A percentile compares a stretch with the other conserved stretches of the same genome.
Conservation (phyloP, 257 asterid genomes). For the Primulina huaijiensis region DNA sequence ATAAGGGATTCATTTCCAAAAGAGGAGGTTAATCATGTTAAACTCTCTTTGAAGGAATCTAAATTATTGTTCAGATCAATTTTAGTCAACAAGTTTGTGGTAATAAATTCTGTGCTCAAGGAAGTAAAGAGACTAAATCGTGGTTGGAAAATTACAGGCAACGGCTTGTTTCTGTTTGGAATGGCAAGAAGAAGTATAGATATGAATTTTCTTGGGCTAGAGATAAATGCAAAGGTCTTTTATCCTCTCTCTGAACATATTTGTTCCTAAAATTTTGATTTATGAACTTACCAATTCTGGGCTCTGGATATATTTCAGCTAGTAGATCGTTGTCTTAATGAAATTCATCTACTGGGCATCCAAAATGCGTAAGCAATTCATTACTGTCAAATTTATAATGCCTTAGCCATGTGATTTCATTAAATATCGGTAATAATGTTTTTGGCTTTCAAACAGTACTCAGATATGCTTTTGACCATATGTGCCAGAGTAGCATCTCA, state of each 20-base stretch:
- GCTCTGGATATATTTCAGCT: conserved; percentile 49
- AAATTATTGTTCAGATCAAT: not conserved
- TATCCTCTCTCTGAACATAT: conserved; percentile 14
- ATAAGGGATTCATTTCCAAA: not conserved
- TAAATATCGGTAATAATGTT: not conserved
- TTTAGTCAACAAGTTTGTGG: conserved; percentile 13
- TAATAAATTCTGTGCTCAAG: conserved; percentile 13
- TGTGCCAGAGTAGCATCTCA: not conserved
- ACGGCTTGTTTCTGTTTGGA: conserved; percentile 76
- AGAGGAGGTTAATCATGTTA: not conserved
- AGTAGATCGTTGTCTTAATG: conserved; percentile 60
- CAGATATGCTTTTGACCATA: not conserved
- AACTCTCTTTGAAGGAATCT: not conserved
- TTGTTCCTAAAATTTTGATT: conserved; percentile 23
- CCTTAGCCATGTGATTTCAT: conserved; percentile 10
- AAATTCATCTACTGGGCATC: conserved; percentile 41
- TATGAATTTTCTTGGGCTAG: conserved; percentile 88
- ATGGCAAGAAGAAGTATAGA: conserved; percentile 67
- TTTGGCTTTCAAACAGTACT: conserved; percentile 1
- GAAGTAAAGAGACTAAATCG: conserved; percentile 4
- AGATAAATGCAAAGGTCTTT: conserved; percentile 73
- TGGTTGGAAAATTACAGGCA: conserved; percentile 53
- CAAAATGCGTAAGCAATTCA: conserved; percentile 54
- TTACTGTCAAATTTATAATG: conserved; percentile 10
- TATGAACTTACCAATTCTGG: conserved; percentile 25